Evolutionary conservation across 202 grass and related monocot species (phyloP).

Genomic region (Bolboschoenoplectus hybrid): DNA sequence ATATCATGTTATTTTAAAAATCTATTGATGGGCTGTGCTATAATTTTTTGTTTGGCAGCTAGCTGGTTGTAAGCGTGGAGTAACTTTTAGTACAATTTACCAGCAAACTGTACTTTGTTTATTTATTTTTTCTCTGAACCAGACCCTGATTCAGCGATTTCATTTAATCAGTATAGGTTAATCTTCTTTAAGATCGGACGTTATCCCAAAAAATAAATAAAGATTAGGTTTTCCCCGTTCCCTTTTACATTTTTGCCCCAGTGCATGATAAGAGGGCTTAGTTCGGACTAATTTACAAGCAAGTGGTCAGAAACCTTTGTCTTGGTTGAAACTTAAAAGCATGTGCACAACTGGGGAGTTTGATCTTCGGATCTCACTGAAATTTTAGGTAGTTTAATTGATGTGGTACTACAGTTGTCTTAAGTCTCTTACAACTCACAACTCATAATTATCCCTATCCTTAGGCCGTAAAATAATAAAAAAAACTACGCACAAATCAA

Average conservation of each 20-base stretch:
- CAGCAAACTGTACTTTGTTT: background rate
- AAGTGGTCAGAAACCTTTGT: background rate
- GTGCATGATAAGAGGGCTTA: background rate
- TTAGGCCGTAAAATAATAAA: background rate
- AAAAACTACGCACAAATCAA: background rate
- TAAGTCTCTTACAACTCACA: background rate
- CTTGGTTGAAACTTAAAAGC: background rate
- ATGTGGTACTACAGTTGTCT: background rate
- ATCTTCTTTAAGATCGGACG: background rate
- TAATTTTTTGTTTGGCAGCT: background rate
- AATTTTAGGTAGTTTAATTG: background rate
- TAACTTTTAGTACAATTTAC: slow-evolving; percentile 2
- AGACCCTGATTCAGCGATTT: background rate
- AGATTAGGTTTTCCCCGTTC: background rate
- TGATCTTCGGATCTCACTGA: background rate
- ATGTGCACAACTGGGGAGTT: background rate
- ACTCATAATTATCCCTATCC: background rate
- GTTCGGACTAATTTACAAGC: background rate
- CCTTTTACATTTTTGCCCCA: background rate
- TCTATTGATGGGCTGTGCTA: background rate
- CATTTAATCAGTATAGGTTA: background rate
- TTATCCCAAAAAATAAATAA: slow-evolving; percentile 6
- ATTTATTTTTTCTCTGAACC: background rate
- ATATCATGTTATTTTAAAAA: background rate
- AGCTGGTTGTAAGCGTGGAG: background rate